phyloP scores from a whole-genome alignment of 805 yeast genomes.

The Lachancea lanzarotensis region DNA sequence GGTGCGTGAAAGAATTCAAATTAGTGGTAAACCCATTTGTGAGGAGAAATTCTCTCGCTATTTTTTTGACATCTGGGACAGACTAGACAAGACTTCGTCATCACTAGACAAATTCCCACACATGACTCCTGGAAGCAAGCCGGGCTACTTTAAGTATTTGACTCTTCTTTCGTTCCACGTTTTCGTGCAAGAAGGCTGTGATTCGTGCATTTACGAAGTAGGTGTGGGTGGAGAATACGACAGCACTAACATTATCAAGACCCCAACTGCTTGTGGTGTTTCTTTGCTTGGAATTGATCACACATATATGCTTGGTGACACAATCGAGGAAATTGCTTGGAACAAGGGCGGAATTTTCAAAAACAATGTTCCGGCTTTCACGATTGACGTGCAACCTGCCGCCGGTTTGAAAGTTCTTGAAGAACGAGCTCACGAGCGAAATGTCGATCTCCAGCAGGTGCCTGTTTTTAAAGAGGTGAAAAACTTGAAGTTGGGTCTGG shows the following conservation, averaged over 20 bases:
- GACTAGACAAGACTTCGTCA: conserved; percentile 52
- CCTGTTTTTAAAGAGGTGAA: conserved; percentile 36
- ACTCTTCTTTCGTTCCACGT: conserved; percentile 89
- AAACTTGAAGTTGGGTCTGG: conserved; percentile 53
- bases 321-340: conserved; percentile 89
- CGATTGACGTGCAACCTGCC: conserved; percentile 52
- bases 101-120: conserved; percentile 58
- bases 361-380: conserved; percentile 54
- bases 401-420: conserved; percentile 50
- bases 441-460: conserved; percentile 47
- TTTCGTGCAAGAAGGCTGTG: conserved; percentile 81
- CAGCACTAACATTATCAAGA: conserved; percentile 80
- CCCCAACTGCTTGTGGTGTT: conserved; percentile 82
- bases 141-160: conserved; percentile 87
- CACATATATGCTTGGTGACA: conserved; percentile 75
- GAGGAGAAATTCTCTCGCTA: conserved; percentile 78
- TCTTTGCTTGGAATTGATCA: conserved; percentile 89
- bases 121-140: conserved; percentile 67
- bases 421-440: conserved; percentile 63
- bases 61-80: conserved; percentile 93
- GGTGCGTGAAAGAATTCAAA: conserved; percentile 85
- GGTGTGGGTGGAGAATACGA: conserved; percentile 98
- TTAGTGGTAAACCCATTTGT: conserved; percentile 78
- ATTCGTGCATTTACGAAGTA: conserved; percentile 91
- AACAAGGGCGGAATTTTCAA: conserved; percentile 94